These are phyloP conservation scores for Picochlorum sp. DNA, from an alignment of 139 green algal genomes.

Conservation along the genomic window DNA sequence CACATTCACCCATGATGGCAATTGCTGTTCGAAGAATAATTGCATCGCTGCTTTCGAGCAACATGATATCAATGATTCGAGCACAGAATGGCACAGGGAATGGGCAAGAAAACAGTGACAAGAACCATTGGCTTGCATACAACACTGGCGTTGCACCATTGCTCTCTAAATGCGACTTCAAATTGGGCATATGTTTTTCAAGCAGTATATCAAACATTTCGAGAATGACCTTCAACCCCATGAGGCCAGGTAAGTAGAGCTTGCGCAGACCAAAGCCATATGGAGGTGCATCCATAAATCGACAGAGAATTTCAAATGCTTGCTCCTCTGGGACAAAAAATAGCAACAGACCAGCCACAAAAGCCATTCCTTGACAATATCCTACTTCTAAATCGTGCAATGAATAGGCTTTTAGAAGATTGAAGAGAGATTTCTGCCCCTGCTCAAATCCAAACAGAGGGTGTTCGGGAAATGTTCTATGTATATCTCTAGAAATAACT, in stretches of 20 bases:
- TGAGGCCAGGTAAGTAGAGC: constrained; percentile 72
- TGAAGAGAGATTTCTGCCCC: constrained; percentile 71
- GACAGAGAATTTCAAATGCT: constrained; percentile 70
- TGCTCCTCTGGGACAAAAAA: constrained; percentile 88
- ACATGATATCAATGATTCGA: constrained; percentile 81
- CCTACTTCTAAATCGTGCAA: constrained; percentile 73
- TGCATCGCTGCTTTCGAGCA: constrained; percentile 46
- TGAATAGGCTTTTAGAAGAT: constrained; percentile 85
- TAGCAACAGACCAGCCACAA: constrained; percentile 82
- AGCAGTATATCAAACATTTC: constrained; percentile 43
- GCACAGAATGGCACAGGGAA: constrained; percentile 72
- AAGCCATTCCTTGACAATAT: constrained; percentile 91
- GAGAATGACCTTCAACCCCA: constrained; percentile 57
- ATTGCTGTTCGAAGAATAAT: constrained; percentile 50
- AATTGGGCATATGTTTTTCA: constrained; percentile 29
- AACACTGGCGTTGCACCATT: constrained; percentile 65
- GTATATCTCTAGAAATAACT: constrained; percentile 81
- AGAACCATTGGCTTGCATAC: constrained; percentile 85
- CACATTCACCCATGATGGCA: constrained; percentile 58
- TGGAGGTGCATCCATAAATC: constrained; percentile 13
- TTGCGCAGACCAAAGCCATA: constrained; percentile 57
- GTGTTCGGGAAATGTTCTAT: constrained; percentile 92
- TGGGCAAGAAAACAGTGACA: constrained; percentile 81
- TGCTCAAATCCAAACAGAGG: constrained; percentile 62
- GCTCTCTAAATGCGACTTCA: constrained; percentile 45